Conservation (phyloP, 495 filamentous ascomycete genomes). For the Astrothelium subdiscretum region DNA sequence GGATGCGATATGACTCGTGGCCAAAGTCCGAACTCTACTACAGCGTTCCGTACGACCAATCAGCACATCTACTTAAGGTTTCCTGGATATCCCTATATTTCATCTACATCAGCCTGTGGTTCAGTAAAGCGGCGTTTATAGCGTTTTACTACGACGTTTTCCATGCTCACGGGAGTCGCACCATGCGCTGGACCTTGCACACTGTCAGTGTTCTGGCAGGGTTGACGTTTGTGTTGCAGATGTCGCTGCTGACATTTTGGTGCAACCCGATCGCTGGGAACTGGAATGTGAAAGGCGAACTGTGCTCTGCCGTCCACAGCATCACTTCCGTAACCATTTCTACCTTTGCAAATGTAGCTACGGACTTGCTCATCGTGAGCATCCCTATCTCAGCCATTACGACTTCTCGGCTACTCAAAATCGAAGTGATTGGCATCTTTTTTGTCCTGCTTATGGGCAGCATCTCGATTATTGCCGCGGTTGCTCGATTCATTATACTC, state of each 20-base stretch:
- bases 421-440: conserved; percentile 21
- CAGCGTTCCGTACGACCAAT: conserved; percentile 10
- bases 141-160: conserved; percentile 26
- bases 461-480: conserved; percentile 26
- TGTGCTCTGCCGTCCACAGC: conserved; percentile 28
- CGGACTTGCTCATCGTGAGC: conserved; percentile 18
- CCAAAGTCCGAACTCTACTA: conserved; percentile 17
- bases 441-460: conserved; percentile 28
- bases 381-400: conserved; percentile 18
- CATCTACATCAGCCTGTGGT: conserved; percentile 29
- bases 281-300: conserved; percentile 22
- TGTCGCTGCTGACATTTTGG: conserved; percentile 26
- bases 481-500: conserved; percentile 23
- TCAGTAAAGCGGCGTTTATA: conserved; percentile 25
- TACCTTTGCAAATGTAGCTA: conserved; percentile 19
- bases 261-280: conserved; percentile 23
- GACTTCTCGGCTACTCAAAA: conserved; percentile 13
- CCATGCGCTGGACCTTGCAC: conserved; percentile 14
- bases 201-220: conserved; percentile 18
- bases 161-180: conserved; percentile 13
- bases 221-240: conserved; percentile 26
- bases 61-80: conserved; percentile 22
- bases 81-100: conserved; percentile 30
- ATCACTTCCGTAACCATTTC: conserved; percentile 25
- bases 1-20: conserved; percentile 17